phyloP scores from a whole-genome alignment of 257 asterid species.

The Fraxinus excelsior region DNA sequence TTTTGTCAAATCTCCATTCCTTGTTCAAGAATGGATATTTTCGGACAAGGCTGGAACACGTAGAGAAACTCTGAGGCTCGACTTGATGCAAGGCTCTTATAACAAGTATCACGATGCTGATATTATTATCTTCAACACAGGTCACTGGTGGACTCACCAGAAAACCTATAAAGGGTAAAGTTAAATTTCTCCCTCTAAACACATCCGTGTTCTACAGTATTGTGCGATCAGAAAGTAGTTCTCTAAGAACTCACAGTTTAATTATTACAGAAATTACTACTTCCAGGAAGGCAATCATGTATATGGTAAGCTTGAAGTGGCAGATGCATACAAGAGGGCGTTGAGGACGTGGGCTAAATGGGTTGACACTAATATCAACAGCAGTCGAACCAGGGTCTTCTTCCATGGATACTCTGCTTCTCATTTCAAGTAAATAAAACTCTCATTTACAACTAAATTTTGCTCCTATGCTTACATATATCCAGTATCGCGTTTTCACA shows the following conservation, averaged over 20 bases:
- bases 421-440: constrained; percentile 55
- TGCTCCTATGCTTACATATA: background rate
- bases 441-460: background rate
- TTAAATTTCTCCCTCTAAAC: background rate
- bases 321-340: constrained; percentile 55
- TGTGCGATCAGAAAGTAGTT: background rate
- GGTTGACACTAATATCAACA: constrained; percentile 56
- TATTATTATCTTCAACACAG: constrained; percentile 66
- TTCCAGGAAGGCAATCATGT: constrained; percentile 64
- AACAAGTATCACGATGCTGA: constrained; percentile 52
- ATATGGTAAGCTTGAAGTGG: constrained; percentile 38
- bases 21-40: constrained; percentile 61
- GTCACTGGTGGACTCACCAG: constrained; percentile 82
- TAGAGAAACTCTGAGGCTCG: constrained; percentile 58
- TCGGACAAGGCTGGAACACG: constrained; percentile 41
- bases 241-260: background rate
- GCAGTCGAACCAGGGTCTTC: constrained; percentile 45
- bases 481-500: no score
- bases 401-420: constrained; percentile 63
- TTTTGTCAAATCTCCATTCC: constrained; percentile 58
- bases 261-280: constrained; percentile 40
- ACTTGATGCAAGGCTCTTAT: constrained; percentile 46
- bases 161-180: constrained; percentile 48
- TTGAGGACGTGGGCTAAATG: constrained; percentile 62
- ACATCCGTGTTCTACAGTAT: background rate